A percentile compares a stretch with the other conserved stretches of the same genome.
Conservation (phyloP, 371 early-diverging fungal species). For the Mortierella sp. region DNA sequence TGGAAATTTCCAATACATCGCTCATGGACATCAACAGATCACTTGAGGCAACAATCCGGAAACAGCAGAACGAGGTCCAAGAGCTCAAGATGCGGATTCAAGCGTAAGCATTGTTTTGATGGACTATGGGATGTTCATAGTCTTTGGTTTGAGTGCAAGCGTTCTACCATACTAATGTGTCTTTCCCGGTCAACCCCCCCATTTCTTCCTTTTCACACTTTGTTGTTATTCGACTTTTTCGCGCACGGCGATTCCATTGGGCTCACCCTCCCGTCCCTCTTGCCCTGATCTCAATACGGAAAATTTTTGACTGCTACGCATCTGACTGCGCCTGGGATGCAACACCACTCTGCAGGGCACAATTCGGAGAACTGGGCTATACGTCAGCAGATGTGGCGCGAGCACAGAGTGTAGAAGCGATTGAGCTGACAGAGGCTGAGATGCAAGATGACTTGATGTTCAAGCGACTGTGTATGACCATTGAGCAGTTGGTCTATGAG, state of each 20-base stretch:
- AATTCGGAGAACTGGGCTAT: slow-evolving; percentile 21
- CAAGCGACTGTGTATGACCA: slow-evolving; percentile 39
- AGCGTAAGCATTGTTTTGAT: slow-evolving; percentile 39
- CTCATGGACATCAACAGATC: slow-evolving; percentile 57
- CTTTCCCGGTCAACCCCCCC: neutral
- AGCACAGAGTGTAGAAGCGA: slow-evolving; percentile 40
- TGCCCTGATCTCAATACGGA: neutral
- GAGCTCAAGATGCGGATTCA: slow-evolving; percentile 58
- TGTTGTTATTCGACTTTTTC: neutral
- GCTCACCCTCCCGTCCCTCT: too few species aligned
- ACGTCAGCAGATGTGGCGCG: slow-evolving; percentile 32
- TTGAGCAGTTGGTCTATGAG: slow-evolving; percentile 45
- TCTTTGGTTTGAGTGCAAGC: neutral
- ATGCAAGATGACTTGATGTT: slow-evolving; percentile 40
- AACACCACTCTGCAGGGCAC: slow-evolving; percentile 9
- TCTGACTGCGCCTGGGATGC: neutral
- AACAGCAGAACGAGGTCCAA: slow-evolving; percentile 54
- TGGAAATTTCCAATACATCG: slow-evolving; percentile 62
- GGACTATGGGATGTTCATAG: neutral
- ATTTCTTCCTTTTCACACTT: neutral
- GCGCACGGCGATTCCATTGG: too few species aligned
- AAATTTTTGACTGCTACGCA: too few species aligned
- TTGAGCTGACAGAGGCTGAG: slow-evolving; percentile 44
- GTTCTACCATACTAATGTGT: neutral
- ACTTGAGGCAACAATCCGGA: slow-evolving; percentile 58